Evolutionary conservation across 2,329 filamentous ascomycete species (phyloP).

Genomic region (Trichophyton verrucosum): DNA sequence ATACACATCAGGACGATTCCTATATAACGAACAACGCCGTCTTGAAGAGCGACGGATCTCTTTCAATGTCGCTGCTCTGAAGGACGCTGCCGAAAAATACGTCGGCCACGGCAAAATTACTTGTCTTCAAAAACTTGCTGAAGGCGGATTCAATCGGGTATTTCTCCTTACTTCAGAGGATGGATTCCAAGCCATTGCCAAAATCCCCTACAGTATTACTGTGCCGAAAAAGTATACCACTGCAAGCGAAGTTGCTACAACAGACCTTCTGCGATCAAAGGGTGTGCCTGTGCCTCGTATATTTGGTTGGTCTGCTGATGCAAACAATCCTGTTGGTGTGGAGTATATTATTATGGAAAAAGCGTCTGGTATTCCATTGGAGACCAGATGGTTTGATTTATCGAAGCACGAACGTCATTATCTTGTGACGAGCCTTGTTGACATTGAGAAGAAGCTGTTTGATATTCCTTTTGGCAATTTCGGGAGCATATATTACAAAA

Average conservation of each 20-base stretch:
- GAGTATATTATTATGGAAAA: constrained; percentile 21
- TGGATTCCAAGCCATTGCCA: constrained; percentile 15
- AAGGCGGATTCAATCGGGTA: constrained; percentile 19
- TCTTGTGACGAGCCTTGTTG: constrained; percentile 13
- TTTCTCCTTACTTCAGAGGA: constrained; percentile 18
- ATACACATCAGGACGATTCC: constrained; percentile 12
- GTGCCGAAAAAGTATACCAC: constrained; percentile 15
- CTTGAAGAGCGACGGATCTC: constrained; percentile 8
- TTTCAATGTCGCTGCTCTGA: constrained; percentile 10
- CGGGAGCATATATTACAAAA: constrained; percentile 10
- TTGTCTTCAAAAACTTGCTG: constrained; percentile 15
- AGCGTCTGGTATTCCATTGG: constrained; percentile 13
- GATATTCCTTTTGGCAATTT: constrained; percentile 4
- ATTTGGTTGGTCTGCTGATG: constrained; percentile 16
- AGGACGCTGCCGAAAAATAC: neutral
- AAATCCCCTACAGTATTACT: constrained; percentile 16
- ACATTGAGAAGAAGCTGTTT: constrained; percentile 10
- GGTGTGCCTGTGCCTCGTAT: constrained; percentile 25
- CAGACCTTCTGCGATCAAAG: constrained; percentile 17
- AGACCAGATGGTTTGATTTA: constrained; percentile 16
- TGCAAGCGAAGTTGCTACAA: constrained; percentile 19
- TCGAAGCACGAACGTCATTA: constrained; percentile 6
- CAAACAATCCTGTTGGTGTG: constrained; percentile 17
- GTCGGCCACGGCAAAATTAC: constrained; percentile 7
- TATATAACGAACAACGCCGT: constrained; percentile 11